Percentiles rank a stretch among this genome's conserved stretches.
These are phyloP conservation scores for Penicillium paradoxum DNA, from an alignment of 495 filamentous ascomycete species.

Conservation along the genomic window DNA sequence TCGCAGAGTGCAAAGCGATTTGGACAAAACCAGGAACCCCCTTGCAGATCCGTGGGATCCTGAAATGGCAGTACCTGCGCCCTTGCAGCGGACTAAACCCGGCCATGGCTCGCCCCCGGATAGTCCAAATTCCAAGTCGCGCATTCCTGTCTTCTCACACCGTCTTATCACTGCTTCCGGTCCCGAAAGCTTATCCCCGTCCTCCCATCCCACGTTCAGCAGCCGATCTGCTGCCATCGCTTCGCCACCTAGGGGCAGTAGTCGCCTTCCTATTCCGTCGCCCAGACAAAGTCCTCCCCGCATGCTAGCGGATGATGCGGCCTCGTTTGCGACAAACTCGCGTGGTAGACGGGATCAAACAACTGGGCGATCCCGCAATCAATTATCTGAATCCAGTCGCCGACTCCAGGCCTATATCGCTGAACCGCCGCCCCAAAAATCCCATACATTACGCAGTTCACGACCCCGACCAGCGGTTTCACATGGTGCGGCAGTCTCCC, in stretches of 20 bases:
- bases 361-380: slow-evolving; percentile 32
- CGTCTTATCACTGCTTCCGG: slow-evolving; percentile 45
- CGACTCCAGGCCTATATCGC: slow-evolving; percentile 63
- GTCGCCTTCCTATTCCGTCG: slow-evolving; percentile 42
- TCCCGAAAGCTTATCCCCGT: slow-evolving; percentile 39
- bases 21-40: slow-evolving; percentile 22
- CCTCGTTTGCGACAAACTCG: slow-evolving; percentile 32
- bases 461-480: slow-evolving; percentile 76
- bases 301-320: slow-evolving; percentile 26
- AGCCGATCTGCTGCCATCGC: slow-evolving; percentile 26
- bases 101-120: slow-evolving; percentile 25
- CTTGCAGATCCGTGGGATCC: slow-evolving; percentile 28
- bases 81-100: slow-evolving; percentile 29
- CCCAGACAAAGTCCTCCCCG: slow-evolving; percentile 30
- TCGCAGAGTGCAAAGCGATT: slow-evolving; percentile 48
- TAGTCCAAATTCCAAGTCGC: slow-evolving; percentile 49
- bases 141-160: slow-evolving; percentile 53
- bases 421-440: slow-evolving; percentile 55
- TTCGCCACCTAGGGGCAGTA: slow-evolving; percentile 42
- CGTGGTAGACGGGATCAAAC: slow-evolving; percentile 31
- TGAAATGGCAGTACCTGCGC: slow-evolving; percentile 38
- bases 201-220: slow-evolving; percentile 43
- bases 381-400: slow-evolving; percentile 40
- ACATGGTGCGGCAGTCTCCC: slow-evolving; percentile 59
- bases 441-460: slow-evolving; percentile 76